Percentiles rank a stretch among this genome's conserved stretches.
phyloP scores from a whole-genome alignment of 768 basidiomycete species.

The Stropharia rugosoannulata region DNA sequence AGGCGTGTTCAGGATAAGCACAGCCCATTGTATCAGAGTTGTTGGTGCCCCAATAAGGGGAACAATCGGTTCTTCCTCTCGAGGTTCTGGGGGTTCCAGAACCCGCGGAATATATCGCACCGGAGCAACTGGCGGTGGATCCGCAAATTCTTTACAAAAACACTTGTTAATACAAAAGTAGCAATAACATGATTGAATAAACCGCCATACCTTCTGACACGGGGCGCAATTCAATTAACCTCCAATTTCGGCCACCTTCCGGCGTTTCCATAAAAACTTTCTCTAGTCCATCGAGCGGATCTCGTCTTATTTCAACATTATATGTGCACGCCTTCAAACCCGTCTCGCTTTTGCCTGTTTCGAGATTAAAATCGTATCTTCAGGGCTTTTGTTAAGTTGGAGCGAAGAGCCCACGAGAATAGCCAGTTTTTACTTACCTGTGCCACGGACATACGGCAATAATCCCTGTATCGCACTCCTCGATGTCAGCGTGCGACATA shows the following conservation, averaged over 20 bases:
- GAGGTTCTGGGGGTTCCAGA: constrained; percentile 7
- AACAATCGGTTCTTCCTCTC: constrained; percentile 45
- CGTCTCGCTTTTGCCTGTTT: constrained; percentile 67
- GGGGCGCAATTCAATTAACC: constrained; percentile 64
- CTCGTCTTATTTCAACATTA: constrained; percentile 46
- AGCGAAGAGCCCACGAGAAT: neutral
- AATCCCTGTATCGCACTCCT: constrained; percentile 56
- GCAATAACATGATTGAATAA: neutral
- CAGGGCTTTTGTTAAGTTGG: neutral
- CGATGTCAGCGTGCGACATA: constrained; percentile 79
- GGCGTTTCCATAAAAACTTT: constrained; percentile 64
- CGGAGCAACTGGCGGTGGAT: constrained; percentile 48
- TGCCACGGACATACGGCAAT: constrained; percentile 81
- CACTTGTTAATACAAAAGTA: neutral
- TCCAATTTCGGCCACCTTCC: constrained; percentile 51
- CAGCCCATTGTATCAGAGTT: constrained; percentile 79
- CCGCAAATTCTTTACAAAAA: constrained; percentile 54
- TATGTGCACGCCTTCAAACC: constrained; percentile 72
- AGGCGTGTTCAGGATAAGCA: constrained; percentile 74
- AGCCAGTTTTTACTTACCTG: constrained; percentile 36
- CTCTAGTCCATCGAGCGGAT: constrained; percentile 36
- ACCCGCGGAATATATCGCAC: constrained; percentile 4
- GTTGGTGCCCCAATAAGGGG: constrained; percentile 50
- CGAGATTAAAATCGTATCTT: constrained; percentile 75
- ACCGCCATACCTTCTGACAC: constrained; percentile 62